Evolutionary conservation across 2,329 filamentous ascomycete species (phyloP).

Genomic region (Sclerotinia minor): DNA sequence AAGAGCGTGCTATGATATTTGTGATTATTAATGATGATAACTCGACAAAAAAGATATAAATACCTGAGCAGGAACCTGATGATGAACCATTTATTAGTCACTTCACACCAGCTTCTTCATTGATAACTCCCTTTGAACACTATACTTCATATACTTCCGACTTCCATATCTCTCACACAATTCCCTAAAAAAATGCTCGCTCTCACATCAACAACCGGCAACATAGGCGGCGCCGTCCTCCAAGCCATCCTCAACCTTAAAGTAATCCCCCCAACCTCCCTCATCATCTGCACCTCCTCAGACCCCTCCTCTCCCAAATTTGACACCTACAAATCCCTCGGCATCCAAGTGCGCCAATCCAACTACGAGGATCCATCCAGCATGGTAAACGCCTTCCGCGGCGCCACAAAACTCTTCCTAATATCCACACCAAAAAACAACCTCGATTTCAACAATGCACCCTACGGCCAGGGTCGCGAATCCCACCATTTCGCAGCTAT

Average conservation of each 20-base stretch:
- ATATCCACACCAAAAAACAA: conserved; percentile 37
- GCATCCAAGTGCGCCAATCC: conserved; percentile 25
- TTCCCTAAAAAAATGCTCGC: conserved; percentile 16
- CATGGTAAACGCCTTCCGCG: conserved; percentile 24
- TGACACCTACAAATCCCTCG: conserved; percentile 33
- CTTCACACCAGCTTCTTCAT: background rate
- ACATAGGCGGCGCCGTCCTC: conserved; percentile 29
- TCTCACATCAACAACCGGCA: conserved; percentile 28
- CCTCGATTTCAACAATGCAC: conserved; percentile 46
- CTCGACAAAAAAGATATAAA: background rate
- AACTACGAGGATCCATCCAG: conserved; percentile 25
- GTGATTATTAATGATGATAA: background rate
- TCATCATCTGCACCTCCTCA: conserved; percentile 29
- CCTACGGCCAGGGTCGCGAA: conserved; percentile 32
- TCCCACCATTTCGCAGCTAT: conserved; percentile 33
- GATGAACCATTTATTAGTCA: background rate
- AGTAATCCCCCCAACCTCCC: conserved; percentile 23
- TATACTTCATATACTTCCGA: no score
- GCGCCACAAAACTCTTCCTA: conserved; percentile 40
- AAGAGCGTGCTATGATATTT: background rate
- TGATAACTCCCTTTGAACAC: background rate
- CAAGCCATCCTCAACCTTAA: conserved; percentile 25
- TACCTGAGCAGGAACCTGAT: background rate
- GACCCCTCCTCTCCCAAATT: conserved; percentile 42
- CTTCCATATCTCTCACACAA: no score